Percentiles rank a stretch among this genome's conserved stretches.
Evolutionary conservation across 73 alveolate genomes (phyloP).

Genomic region (Paramecium bursaria): DNA sequence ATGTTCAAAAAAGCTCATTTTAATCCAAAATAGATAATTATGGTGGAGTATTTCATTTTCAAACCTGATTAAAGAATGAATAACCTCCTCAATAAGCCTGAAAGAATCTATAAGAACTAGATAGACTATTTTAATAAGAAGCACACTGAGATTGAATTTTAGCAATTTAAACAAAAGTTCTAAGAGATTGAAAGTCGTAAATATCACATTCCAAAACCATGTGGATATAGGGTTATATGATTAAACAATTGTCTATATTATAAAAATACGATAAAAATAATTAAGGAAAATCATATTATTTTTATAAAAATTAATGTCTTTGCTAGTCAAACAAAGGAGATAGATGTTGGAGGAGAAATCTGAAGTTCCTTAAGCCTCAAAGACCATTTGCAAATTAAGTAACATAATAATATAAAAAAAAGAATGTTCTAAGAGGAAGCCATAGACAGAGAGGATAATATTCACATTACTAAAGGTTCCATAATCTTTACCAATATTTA

Average conservation of each 20-base stretch:
- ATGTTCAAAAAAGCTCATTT: conserved; percentile 52
- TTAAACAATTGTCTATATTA: too few relatives aligned
- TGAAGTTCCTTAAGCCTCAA: background rate
- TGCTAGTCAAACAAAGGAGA: conserved; percentile 10
- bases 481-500: conserved; percentile 23
- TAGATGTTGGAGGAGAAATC: background rate
- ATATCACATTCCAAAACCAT: too few relatives aligned
- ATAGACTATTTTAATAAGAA: conserved; percentile 54
- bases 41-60: conserved; percentile 39
- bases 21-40: conserved; percentile 11
- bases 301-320: conserved; percentile 31
- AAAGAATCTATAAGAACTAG: conserved; percentile 26
- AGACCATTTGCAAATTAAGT: conserved; percentile 54
- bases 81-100: conserved; percentile 23
- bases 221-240: too few relatives aligned
- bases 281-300: too few relatives aligned
- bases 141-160: conserved; percentile 25
- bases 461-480: conserved; percentile 11
- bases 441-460: background rate
- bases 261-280: too few relatives aligned
- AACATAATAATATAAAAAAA: background rate
- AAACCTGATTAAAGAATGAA: conserved; percentile 36
- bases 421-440: background rate
- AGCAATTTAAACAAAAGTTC: background rate
- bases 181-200: too few relatives aligned